A percentile compares a stretch with the other conserved stretches of the same genome.
phyloP scores from a whole-genome alignment of 1,139 yeast genomes.

The Candida labiduridarum region DNA sequence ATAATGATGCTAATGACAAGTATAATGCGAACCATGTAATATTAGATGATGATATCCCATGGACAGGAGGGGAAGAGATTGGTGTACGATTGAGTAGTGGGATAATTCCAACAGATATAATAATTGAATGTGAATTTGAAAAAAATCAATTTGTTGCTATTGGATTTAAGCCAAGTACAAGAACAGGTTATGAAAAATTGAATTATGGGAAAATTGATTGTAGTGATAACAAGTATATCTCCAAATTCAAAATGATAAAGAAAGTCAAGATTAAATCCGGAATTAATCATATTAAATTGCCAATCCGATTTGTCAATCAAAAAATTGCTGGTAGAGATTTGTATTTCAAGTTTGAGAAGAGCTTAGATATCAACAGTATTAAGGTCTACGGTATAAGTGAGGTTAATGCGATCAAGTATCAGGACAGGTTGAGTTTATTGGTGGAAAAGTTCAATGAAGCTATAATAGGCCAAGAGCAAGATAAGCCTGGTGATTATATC shows the following conservation, averaged over 20 bases:
- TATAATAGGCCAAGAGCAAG: conserved; percentile 11
- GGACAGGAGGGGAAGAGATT: conserved; percentile 41
- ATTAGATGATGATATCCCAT: conserved; percentile 35
- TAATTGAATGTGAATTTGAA: conserved; percentile 23
- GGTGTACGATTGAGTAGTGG: conserved; percentile 40
- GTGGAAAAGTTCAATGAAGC: conserved; percentile 20
- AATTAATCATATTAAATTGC: conserved; percentile 35
- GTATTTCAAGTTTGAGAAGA: conserved; percentile 31
- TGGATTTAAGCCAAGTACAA: conserved; percentile 32
- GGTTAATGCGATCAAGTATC: conserved; percentile 29
- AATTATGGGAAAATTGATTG: conserved; percentile 4
- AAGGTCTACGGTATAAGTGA: conserved; percentile 46
- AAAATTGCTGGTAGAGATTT: conserved; percentile 37
- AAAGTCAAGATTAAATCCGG: conserved; percentile 21
- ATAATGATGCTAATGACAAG: conserved; percentile 20
- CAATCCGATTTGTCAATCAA: conserved; percentile 37
- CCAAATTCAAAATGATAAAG: conserved; percentile 36
- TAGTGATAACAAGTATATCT: conserved; percentile 20
- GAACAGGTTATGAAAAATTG: conserved; percentile 12
- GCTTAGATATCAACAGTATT: conserved; percentile 20
- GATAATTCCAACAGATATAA: conserved; percentile 39
- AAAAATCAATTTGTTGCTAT: conserved; percentile 19
- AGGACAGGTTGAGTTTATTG: conserved; percentile 27
- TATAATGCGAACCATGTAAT: conserved; percentile 45
- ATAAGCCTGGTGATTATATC: not conserved